Percentiles rank a stretch among this genome's conserved stretches.
Evolutionary conservation across 805 yeast species (phyloP).

Genomic region (Wickerhamiella musiphila): DNA sequence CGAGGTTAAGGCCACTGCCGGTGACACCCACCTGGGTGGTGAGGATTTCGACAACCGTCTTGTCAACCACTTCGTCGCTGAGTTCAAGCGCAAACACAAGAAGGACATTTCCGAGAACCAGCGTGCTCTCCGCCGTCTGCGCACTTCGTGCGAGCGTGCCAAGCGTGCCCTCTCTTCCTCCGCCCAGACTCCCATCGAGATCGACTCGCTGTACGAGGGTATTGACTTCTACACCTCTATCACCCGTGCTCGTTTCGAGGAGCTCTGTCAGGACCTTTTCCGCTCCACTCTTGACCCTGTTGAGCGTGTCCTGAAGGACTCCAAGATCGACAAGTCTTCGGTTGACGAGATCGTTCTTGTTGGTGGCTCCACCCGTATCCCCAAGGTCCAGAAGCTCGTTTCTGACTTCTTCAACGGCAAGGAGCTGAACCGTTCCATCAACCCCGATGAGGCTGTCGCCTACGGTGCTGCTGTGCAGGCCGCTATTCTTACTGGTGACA

Average conservation of each 20-base stretch:
- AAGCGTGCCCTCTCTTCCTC: constrained; percentile 96
- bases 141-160: constrained; percentile 98
- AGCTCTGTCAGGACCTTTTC: constrained; percentile 83
- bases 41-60: constrained; percentile 96
- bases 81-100: constrained; percentile 96
- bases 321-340: constrained; percentile 76
- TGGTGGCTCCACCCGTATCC: constrained; percentile 98
- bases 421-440: constrained; percentile 90
- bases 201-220: constrained; percentile 90
- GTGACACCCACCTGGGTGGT: constrained; percentile 92
- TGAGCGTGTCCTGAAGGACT: constrained; percentile 82
- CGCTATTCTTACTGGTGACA: constrained; percentile 90
- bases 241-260: constrained; percentile 97
- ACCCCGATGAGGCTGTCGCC: constrained; percentile 98
- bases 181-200: constrained; percentile 87
- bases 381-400: constrained; percentile 87
- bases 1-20: constrained; percentile 90
- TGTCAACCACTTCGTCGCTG: constrained; percentile 81
- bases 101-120: constrained; percentile 84
- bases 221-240: constrained; percentile 89
- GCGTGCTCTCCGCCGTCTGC: constrained; percentile 94
- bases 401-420: constrained; percentile 95
- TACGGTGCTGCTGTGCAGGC: constrained; percentile 99
- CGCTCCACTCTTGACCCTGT: constrained; percentile 90
- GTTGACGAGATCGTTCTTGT: constrained; percentile 87